phyloP scores from a whole-genome alignment of 2,329 filamentous ascomycete species.

The Esteya vermicola region DNA sequence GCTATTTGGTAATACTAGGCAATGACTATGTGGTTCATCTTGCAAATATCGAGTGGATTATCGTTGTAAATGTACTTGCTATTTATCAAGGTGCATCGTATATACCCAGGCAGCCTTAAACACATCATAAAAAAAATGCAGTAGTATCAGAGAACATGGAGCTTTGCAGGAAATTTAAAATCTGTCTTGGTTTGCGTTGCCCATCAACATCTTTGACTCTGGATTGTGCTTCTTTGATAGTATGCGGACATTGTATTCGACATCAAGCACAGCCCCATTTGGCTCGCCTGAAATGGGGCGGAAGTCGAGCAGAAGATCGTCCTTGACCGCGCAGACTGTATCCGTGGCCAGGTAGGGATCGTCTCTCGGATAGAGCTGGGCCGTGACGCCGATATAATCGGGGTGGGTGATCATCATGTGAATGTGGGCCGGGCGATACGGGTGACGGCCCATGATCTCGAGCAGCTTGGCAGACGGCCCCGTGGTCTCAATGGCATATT shows the following conservation, averaged over 20 bases:
- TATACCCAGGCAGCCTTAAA: no score
- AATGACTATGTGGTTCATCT: no score
- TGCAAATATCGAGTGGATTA: no score
- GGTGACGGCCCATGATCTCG: conserved; percentile 37
- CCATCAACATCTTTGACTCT: conserved; percentile 4
- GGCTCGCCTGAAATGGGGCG: conserved; percentile 13
- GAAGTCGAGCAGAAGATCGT: conserved; percentile 22
- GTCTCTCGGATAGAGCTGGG: conserved; percentile 51
- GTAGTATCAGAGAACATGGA: no score
- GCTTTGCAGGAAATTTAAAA: neutral
- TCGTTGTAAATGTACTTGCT: no score
- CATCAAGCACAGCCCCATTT: conserved; percentile 19
- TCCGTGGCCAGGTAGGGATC: conserved; percentile 37
- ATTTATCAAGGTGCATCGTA: no score
- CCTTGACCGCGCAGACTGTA: conserved; percentile 25
- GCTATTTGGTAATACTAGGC: no score
- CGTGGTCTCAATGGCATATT: conserved; percentile 24
- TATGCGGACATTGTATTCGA: conserved; percentile 23
- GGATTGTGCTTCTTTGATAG: conserved; percentile 17
- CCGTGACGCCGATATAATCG: conserved; percentile 47
- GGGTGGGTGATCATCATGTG: conserved; percentile 39
- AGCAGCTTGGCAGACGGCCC: conserved; percentile 41
- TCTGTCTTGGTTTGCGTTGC: conserved; percentile 4
- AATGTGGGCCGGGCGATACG: conserved; percentile 44
- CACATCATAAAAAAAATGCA: neutral